These are phyloP conservation scores for Pythium aphanidermatum DNA, from an alignment of 352 stramenopile genomes.

Conservation along the genomic window DNA sequence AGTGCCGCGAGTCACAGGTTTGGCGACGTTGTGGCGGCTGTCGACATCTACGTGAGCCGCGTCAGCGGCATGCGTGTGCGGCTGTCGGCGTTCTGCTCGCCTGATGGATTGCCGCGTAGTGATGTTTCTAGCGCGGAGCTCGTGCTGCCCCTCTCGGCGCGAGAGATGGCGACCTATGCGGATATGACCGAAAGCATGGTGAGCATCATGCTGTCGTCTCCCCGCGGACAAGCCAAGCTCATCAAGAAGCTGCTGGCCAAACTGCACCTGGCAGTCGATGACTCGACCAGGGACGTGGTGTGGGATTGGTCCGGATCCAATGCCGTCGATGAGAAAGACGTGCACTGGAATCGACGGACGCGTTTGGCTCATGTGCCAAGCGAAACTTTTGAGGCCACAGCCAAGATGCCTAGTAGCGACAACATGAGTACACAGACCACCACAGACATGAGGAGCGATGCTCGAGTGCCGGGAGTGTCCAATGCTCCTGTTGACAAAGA, in stretches of 20 bases:
- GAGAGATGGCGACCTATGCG: slow-evolving; percentile 2
- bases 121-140: neutral
- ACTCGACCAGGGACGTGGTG: neutral
- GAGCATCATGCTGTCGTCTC: slow-evolving; percentile 16
- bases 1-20: slow-evolving; percentile 4
- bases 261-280: slow-evolving; percentile 4
- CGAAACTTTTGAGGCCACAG: neutral
- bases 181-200: slow-evolving; percentile 21
- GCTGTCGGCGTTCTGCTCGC: slow-evolving; percentile 7
- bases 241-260: slow-evolving; percentile 15
- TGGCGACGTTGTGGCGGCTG: slow-evolving; percentile 7
- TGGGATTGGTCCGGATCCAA: slow-evolving; percentile 13
- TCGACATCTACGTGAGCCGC: slow-evolving; percentile 8
- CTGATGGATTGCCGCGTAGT: neutral
- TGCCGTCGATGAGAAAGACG: neutral
- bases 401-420: neutral
- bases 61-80: slow-evolving; percentile 6
- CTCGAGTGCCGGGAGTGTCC: too few species aligned
- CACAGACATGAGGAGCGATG: neutral
- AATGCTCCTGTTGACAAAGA: neutral
- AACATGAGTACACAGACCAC: neutral
- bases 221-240: slow-evolving; percentile 12
- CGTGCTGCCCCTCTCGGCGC: neutral
- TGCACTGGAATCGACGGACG: slow-evolving; percentile 1
- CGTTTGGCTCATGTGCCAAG: neutral